phyloP scores from a whole-genome alignment of 108 stramenopile genomes.

The Chaetoceros muelleri region DNA sequence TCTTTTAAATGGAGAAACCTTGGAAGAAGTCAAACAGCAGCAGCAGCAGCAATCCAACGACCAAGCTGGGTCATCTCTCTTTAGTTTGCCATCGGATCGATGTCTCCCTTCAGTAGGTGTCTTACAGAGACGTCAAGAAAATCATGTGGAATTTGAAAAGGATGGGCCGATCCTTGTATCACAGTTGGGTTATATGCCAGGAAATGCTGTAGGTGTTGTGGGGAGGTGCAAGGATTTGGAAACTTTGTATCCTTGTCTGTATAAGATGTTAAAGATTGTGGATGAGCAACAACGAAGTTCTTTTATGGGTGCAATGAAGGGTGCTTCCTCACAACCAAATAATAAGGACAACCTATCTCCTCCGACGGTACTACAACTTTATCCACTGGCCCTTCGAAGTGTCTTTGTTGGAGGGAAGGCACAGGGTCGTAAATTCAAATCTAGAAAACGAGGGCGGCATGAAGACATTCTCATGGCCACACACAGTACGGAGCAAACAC shows the following conservation, averaged over 20 bases:
- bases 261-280: slow-evolving; percentile 3
- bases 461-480: slow-evolving; percentile 3
- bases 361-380: slow-evolving; percentile 61
- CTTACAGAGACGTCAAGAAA: neutral
- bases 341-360: neutral
- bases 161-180: slow-evolving; percentile 31
- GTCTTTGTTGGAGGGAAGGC: slow-evolving; percentile 42
- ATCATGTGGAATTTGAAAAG: slow-evolving; percentile 1
- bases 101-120: neutral
- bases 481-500: slow-evolving; percentile 2
- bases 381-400: slow-evolving; percentile 63
- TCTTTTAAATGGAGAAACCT: neutral
- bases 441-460: slow-evolving; percentile 24
- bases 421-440: slow-evolving; percentile 41
- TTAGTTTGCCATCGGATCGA: neutral
- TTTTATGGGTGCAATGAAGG: neutral
- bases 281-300: neutral
- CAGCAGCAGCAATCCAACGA: no score
- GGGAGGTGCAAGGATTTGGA: slow-evolving; percentile 21
- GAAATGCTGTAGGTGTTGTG: slow-evolving; percentile 55
- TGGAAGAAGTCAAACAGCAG: neutral
- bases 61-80: no score
- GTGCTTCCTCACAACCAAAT: no score
- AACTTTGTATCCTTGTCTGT: slow-evolving; percentile 2
- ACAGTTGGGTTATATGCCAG: slow-evolving; percentile 72